Conservation (phyloP, 208 protist species). For the Trypanosoma platydactyli region DNA sequence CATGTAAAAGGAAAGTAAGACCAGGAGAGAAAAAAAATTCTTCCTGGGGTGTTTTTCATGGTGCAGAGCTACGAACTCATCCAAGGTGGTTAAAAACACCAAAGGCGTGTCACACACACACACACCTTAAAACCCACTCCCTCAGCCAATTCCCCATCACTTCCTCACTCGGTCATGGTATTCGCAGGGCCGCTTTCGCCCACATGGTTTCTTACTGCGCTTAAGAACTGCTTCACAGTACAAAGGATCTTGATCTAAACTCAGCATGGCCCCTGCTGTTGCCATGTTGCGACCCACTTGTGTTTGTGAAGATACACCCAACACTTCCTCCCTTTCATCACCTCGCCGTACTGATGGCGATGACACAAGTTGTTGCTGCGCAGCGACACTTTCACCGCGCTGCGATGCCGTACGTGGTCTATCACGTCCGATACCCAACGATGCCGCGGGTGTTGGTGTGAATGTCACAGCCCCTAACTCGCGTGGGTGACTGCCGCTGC, state of each 20-base stretch:
- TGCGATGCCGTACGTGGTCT: not conserved
- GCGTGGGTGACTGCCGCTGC: constrained; percentile 1
- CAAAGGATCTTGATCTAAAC: not conserved
- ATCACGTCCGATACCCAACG: constrained; percentile 8
- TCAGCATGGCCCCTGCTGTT: not conserved
- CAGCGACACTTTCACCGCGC: not conserved
- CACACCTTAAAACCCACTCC: too few relatives aligned
- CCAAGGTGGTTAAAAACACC: not conserved
- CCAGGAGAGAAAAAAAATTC: too few relatives aligned
- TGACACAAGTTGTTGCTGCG: constrained; percentile 1
- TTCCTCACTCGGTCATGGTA: constrained; percentile 45
- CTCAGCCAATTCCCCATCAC: not conserved
- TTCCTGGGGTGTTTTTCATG: too few relatives aligned
- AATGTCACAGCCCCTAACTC: not conserved
- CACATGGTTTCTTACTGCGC: constrained; percentile 50
- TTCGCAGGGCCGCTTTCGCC: constrained; percentile 43
- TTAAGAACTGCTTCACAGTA: constrained; percentile 51
- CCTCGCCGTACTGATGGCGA: not conserved
- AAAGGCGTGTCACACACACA: too few relatives aligned
- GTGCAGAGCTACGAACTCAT: too few relatives aligned
- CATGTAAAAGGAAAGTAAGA: too few relatives aligned
- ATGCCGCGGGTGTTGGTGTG: constrained; percentile 19
- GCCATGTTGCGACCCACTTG: not conserved
- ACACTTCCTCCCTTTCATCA: not conserved
- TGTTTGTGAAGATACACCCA: constrained; percentile 1